Evolutionary conservation across 768 basidiomycete genomes (phyloP).

Genomic region (Rhodosporidiobolus odoratus): DNA sequence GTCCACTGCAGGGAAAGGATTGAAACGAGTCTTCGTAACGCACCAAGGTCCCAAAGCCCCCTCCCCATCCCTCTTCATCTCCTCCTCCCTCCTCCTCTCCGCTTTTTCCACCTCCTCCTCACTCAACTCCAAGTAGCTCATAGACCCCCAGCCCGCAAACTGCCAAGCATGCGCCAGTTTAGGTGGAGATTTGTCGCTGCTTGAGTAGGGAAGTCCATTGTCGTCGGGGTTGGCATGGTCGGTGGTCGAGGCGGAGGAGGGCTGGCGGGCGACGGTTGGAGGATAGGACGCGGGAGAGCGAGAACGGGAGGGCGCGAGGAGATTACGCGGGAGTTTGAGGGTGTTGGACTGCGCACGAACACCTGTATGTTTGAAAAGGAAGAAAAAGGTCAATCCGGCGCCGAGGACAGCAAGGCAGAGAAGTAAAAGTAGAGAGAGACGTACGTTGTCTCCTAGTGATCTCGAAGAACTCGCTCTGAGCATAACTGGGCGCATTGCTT

Average conservation of each 20-base stretch:
- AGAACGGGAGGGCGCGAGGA: neutral
- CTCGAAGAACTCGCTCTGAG: constrained; percentile 2
- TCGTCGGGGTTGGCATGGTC: neutral
- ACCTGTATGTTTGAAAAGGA: neutral
- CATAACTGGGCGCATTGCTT: constrained; percentile 3
- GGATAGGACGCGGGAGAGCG: neutral
- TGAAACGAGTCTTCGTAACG: neutral
- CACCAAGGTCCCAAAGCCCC: constrained; percentile 56
- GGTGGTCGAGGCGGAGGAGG: neutral
- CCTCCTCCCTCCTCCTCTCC: constrained; percentile 44
- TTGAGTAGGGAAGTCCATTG: neutral
- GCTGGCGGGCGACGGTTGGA: too few species aligned
- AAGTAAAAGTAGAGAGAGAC: neutral
- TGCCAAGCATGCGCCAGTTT: constrained; percentile 62
- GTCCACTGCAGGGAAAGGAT: neutral
- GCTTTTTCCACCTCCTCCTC: constrained; percentile 50
- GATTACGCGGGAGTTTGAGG: constrained; percentile 11
- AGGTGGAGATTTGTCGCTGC: constrained; percentile 39
- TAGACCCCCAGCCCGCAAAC: constrained; percentile 67
- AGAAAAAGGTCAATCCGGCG: neutral
- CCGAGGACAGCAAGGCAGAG: neutral
- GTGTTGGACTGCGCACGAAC: neutral
- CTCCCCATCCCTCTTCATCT: constrained; percentile 43
- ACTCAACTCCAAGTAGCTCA: constrained; percentile 53
- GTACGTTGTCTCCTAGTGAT: neutral